A percentile compares a stretch with the other conserved stretches of the same genome.
These are phyloP conservation scores for Dothistroma septosporum DNA, from an alignment of 2,329 filamentous ascomycete species.

Conservation along the genomic window DNA sequence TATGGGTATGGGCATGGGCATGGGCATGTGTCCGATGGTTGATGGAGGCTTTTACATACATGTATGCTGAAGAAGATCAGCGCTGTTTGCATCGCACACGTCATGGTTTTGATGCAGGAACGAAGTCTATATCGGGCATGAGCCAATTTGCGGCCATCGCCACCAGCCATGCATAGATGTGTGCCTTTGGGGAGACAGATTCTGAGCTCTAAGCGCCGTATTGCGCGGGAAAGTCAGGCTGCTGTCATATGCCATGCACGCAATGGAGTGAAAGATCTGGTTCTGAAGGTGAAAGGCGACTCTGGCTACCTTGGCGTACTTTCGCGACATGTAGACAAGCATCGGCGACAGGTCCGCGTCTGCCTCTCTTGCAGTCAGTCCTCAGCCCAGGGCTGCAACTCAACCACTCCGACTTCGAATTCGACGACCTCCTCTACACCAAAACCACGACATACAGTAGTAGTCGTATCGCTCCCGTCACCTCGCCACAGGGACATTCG, in stretches of 20 bases:
- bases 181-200: background rate
- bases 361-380: too few relatives aligned
- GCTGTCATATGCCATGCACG: too few relatives aligned
- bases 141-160: background rate
- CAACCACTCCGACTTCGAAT: too few relatives aligned
- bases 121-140: background rate
- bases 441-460: background rate
- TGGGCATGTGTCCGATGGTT: background rate
- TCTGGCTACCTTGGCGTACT: too few relatives aligned
- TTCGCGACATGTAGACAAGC: too few relatives aligned
- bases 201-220: background rate
- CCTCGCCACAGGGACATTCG: background rate
- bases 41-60: background rate
- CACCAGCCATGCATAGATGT: background rate
- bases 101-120: background rate
- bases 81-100: background rate
- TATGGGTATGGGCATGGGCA: background rate
- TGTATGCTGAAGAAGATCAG: constrained; percentile 1
- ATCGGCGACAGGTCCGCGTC: background rate
- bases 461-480: background rate
- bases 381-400: too few relatives aligned
- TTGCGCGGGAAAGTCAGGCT: too few relatives aligned
- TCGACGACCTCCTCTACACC: background rate
- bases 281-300: background rate
- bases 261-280: background rate